Percentiles rank a stretch among this genome's conserved stretches.
Conservation (phyloP, 2,329 filamentous ascomycete genomes). For the Dactylellina leptospora region DNA sequence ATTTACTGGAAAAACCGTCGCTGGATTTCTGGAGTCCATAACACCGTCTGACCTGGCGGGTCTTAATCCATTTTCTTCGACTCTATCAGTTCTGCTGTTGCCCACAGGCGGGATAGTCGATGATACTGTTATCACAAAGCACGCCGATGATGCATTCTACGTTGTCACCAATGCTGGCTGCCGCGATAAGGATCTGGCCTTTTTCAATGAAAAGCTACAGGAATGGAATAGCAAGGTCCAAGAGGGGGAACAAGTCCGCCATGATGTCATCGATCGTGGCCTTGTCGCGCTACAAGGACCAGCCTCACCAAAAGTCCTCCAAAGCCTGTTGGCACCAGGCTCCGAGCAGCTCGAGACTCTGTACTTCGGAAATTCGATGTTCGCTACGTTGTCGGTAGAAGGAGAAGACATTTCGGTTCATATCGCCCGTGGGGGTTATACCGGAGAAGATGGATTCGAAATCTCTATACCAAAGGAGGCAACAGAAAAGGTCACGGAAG, state of each 20-base stretch:
- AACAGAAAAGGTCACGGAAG: constrained; percentile 73
- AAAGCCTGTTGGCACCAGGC: constrained; percentile 68
- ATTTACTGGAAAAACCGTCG: constrained; percentile 80
- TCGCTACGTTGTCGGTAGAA: constrained; percentile 66
- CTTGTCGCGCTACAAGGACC: constrained; percentile 92
- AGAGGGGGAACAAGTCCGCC: constrained; percentile 68
- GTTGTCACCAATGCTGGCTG: constrained; percentile 95
- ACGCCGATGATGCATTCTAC: constrained; percentile 79
- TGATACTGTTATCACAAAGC: constrained; percentile 86
- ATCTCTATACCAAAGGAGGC: constrained; percentile 79
- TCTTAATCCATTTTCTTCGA: constrained; percentile 74
- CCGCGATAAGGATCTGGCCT: constrained; percentile 84
- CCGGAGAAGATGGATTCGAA: constrained; percentile 97
- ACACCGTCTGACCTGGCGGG: constrained; percentile 77
- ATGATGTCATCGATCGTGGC: constrained; percentile 77
- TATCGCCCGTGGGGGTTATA: constrained; percentile 91
- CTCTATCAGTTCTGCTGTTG: constrained; percentile 84
- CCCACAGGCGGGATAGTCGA: constrained; percentile 92
- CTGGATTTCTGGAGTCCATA: constrained; percentile 81
- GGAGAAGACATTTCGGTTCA: constrained; percentile 64
- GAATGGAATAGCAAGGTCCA: constrained; percentile 68
- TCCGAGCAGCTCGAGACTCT: constrained; percentile 70
- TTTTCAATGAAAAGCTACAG: constrained; percentile 75
- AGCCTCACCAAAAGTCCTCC: constrained; percentile 74
- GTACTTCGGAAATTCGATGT: constrained; percentile 81